A percentile compares a stretch with the other conserved stretches of the same genome.
phyloP scores from a whole-genome alignment of 1,139 yeast species.

The Yamadazyma atmosphaerica region DNA sequence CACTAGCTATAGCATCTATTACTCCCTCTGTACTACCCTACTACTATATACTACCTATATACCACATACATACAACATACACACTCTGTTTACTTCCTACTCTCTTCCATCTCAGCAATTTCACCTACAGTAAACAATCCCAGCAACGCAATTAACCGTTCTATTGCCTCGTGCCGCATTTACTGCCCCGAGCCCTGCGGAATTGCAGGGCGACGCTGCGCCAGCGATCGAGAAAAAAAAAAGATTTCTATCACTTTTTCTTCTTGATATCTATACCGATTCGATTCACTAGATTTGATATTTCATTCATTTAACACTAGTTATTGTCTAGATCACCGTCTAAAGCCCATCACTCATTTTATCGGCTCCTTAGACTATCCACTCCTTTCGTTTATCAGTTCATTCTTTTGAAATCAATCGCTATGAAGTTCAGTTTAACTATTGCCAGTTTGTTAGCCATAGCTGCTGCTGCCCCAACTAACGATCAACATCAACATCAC shows the following conservation, averaged over 20 bases:
- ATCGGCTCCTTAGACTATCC: not conserved
- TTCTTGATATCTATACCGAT: not conserved
- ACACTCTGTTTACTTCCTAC: too few relatives aligned
- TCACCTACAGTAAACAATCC: too few relatives aligned
- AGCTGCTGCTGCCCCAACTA: slow-evolving; percentile 49
- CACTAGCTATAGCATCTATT: too few relatives aligned
- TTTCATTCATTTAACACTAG: not conserved
- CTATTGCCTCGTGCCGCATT: too few relatives aligned
- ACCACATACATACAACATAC: too few relatives aligned
- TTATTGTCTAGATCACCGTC: too few relatives aligned
- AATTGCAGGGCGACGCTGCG: too few relatives aligned
- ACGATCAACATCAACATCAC: slow-evolving; percentile 33
- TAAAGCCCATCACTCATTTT: not conserved
- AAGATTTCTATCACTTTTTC: not conserved
- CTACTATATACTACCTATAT: too few relatives aligned
- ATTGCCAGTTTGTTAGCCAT: slow-evolving; percentile 41
- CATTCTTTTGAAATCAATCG: not conserved
- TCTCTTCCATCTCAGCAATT: too few relatives aligned
- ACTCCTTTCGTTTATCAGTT: not conserved
- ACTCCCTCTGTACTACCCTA: too few relatives aligned
- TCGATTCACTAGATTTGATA: not conserved
- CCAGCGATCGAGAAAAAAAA: not conserved
- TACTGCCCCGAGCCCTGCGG: too few relatives aligned
- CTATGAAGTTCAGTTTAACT: slow-evolving; percentile 33
- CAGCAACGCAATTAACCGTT: too few relatives aligned